Percentiles rank a stretch among this genome's conserved stretches.
Conservation (phyloP, 2,329 filamentous ascomycete genomes). For the Colletotrichum magnum region DNA sequence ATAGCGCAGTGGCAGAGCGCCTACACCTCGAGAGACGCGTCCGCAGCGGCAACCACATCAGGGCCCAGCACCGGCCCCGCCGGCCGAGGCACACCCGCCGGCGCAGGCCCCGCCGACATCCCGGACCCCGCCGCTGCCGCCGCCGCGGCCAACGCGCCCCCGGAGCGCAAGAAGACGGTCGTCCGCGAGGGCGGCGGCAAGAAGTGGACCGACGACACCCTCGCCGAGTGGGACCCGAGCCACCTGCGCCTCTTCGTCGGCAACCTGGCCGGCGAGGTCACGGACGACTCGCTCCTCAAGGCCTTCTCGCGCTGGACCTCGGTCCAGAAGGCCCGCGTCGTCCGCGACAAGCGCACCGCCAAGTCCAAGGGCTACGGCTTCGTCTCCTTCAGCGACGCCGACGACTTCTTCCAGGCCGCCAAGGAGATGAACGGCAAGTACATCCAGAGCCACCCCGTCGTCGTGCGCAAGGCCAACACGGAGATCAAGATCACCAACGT, state of each 20-base stretch:
- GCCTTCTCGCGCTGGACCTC: slow-evolving; percentile 91
- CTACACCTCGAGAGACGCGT: slow-evolving; percentile 62
- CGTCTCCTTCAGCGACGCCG: slow-evolving; percentile 93
- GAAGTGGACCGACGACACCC: slow-evolving; percentile 88
- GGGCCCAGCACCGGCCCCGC: slow-evolving; percentile 43
- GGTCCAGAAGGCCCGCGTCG: slow-evolving; percentile 91
- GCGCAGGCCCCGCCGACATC: slow-evolving; percentile 48
- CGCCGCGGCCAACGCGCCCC: slow-evolving; percentile 61
- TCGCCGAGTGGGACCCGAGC: slow-evolving; percentile 95
- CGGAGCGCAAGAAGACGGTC: slow-evolving; percentile 86
- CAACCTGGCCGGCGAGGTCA: slow-evolving; percentile 96
- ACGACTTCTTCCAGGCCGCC: slow-evolving; percentile 96
- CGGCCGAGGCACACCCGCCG: slow-evolving; percentile 47
- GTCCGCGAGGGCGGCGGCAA: slow-evolving; percentile 90
- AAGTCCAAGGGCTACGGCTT: slow-evolving; percentile 98
- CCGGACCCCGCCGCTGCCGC: slow-evolving; percentile 54
- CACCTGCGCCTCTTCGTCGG: slow-evolving; percentile 97
- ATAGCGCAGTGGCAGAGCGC: slow-evolving; percentile 97
- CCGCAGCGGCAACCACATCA: neutral
- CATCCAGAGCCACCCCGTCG: slow-evolving; percentile 95
- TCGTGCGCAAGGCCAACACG: slow-evolving; percentile 89
- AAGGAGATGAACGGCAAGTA: slow-evolving; percentile 99
- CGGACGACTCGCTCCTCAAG: slow-evolving; percentile 94
- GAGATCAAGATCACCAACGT: slow-evolving; percentile 86
- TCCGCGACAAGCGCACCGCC: slow-evolving; percentile 94